Evolutionary conservation across 2,329 filamentous ascomycete genomes (phyloP).

Genomic region (Clarireedia hainanense): DNA sequence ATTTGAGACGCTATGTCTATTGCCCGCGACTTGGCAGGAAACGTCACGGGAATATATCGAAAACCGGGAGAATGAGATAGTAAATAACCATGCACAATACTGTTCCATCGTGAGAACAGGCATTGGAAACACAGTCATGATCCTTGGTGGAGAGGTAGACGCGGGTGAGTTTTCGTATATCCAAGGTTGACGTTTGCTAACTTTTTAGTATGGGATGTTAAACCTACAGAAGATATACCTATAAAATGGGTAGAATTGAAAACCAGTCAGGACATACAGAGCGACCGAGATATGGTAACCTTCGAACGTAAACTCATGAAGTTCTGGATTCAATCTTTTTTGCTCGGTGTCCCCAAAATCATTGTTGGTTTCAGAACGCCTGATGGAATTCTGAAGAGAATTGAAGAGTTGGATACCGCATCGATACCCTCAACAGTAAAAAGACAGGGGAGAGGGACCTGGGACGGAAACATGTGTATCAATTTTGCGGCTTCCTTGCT

Average conservation of each 20-base stretch:
- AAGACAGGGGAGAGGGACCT: constrained; percentile 53
- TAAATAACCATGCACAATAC: constrained; percentile 90
- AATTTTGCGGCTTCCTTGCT: constrained; percentile 78
- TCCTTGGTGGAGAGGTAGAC: constrained; percentile 92
- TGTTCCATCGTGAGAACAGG: constrained; percentile 89
- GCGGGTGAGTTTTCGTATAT: constrained; percentile 46
- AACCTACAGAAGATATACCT: constrained; percentile 56
- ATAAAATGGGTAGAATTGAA: constrained; percentile 95
- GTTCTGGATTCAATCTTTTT: constrained; percentile 94
- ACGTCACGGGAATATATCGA: constrained; percentile 73
- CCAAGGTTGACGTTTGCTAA: too few relatives aligned
- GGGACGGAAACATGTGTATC: constrained; percentile 92
- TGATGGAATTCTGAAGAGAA: constrained; percentile 59
- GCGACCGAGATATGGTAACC: constrained; percentile 59
- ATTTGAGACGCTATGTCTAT: constrained; percentile 78
- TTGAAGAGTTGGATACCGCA: constrained; percentile 75
- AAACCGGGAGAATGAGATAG: constrained; percentile 57
- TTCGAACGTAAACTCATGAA: constrained; percentile 90
- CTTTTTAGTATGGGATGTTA: constrained; percentile 68
- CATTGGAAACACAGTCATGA: constrained; percentile 65
- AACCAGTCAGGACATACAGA: constrained; percentile 67
- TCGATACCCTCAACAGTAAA: constrained; percentile 71
- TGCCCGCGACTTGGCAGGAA: constrained; percentile 67
- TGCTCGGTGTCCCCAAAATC: constrained; percentile 86
- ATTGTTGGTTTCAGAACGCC: constrained; percentile 80